A percentile compares a stretch with the other conserved stretches of the same genome.
phyloP scores from a whole-genome alignment of 371 early-diverging fungal species.

The Mortierella sp. region DNA sequence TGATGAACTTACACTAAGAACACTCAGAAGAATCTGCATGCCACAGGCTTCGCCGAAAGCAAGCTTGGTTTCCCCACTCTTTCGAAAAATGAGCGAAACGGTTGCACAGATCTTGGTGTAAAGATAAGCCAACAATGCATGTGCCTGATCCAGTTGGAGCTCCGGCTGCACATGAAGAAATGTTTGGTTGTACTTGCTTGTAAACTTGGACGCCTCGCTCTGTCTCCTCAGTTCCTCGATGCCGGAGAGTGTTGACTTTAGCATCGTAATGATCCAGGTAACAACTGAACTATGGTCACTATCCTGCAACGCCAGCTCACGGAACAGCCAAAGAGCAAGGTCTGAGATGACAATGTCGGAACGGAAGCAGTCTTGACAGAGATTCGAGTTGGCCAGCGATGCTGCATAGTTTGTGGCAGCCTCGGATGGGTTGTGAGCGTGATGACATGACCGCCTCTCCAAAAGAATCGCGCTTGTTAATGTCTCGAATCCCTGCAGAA shows the following conservation, averaged over 20 bases:
- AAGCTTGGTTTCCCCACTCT: conserved; percentile 28
- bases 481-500: conserved; percentile 59
- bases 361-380: conserved; percentile 55
- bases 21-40: conserved; percentile 50
- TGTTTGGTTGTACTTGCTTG: conserved; percentile 26
- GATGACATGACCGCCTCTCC: conserved; percentile 45
- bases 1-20: conserved; percentile 38
- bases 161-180: conserved; percentile 42
- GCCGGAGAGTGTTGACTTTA: conserved; percentile 52
- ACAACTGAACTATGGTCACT: conserved; percentile 22
- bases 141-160: conserved; percentile 48
- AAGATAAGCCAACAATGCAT: conserved; percentile 44
- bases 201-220: conserved; percentile 21
- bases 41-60: conserved; percentile 55
- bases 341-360: conserved; percentile 58
- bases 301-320: conserved; percentile 49
- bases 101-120: conserved; percentile 55
- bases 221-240: conserved; percentile 52
- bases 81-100: conserved; percentile 48
- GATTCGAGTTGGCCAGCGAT: conserved; percentile 25
- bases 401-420: conserved; percentile 36
- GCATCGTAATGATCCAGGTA: conserved; percentile 46
- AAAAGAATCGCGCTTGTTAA: conserved; percentile 50
- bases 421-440: conserved; percentile 12
- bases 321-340: conserved; percentile 58